phyloP scores from a whole-genome alignment of 2,329 filamentous ascomycete species.

The Hawksworthiomyces lignivorus region DNA sequence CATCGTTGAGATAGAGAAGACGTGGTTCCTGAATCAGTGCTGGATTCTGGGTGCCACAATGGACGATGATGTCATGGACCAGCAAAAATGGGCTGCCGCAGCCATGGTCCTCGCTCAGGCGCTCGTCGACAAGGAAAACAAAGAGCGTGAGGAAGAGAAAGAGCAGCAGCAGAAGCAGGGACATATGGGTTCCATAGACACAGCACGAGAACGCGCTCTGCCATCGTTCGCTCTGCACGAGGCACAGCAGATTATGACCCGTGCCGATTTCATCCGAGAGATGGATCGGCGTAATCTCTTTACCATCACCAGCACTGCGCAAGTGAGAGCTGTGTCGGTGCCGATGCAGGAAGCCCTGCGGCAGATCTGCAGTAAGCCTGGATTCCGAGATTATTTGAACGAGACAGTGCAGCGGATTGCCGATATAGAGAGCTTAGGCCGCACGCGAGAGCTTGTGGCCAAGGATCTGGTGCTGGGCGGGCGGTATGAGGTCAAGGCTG shows the following conservation, averaged over 20 bases:
- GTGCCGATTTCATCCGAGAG: constrained; percentile 85
- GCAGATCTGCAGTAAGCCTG: constrained; percentile 67
- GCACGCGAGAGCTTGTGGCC: constrained; percentile 90
- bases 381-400: constrained; percentile 77
- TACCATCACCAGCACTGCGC: constrained; percentile 79
- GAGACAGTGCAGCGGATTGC: constrained; percentile 75
- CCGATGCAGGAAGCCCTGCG: constrained; percentile 93
- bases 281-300: constrained; percentile 95
- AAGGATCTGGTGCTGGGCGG: constrained; percentile 87
- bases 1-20: constrained; percentile 62
- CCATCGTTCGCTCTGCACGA: constrained; percentile 75
- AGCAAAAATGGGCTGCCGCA: constrained; percentile 87
- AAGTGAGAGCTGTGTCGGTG: constrained; percentile 86
- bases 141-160: constrained; percentile 38
- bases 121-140: constrained; percentile 75
- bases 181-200: constrained; percentile 21
- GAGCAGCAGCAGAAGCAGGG: constrained; percentile 14
- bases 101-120: constrained; percentile 86
- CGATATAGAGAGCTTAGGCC: constrained; percentile 87
- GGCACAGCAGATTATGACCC: constrained; percentile 88
- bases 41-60: constrained; percentile 66
- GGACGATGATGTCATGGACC: constrained; percentile 61
- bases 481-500: constrained; percentile 56
- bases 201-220: constrained; percentile 41
- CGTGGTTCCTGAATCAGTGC: constrained; percentile 71